Percentiles rank a stretch among this genome's conserved stretches.
These are phyloP conservation scores for Boletus hoseneyae DNA, from an alignment of 1,284 basidiomycete genomes.

Conservation along the genomic window DNA sequence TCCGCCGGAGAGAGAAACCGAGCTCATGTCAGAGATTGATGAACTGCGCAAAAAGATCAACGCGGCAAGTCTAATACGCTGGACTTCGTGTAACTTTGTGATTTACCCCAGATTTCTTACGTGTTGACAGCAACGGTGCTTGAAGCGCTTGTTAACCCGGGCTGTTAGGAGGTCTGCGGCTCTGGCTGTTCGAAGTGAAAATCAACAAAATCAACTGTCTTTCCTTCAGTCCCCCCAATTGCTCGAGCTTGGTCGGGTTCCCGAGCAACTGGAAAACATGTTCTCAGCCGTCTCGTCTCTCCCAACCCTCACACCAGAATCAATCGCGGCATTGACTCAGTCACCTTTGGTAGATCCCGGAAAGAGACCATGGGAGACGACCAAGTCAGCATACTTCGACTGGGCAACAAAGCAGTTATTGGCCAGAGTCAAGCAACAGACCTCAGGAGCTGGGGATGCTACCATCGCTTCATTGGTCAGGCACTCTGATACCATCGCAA, in stretches of 20 bases:
- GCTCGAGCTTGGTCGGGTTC: constrained; percentile 36
- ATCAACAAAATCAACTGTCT: constrained; percentile 42
- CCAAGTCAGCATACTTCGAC: constrained; percentile 59
- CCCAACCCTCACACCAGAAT: constrained; percentile 47
- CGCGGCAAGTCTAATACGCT: constrained; percentile 43
- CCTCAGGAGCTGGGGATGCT: constrained; percentile 30
- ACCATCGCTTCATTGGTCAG: constrained; percentile 28
- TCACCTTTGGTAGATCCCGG: constrained; percentile 49
- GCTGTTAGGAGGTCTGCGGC: constrained; percentile 45
- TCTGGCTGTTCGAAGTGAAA: constrained; percentile 43
- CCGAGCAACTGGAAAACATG: constrained; percentile 40
- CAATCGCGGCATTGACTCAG: constrained; percentile 39
- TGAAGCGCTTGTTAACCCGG: constrained; percentile 50
- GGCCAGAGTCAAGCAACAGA: constrained; percentile 42
- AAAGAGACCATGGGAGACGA: constrained; percentile 70
- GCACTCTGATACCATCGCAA: constrained; percentile 30
- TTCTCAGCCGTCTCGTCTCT: constrained; percentile 47
- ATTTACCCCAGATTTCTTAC: constrained; percentile 4
- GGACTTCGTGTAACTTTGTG: background rate
- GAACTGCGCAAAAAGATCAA: constrained; percentile 55
- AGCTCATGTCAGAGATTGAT: constrained; percentile 60
- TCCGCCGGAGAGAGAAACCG: constrained; percentile 50
- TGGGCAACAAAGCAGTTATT: constrained; percentile 63
- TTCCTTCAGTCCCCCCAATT: constrained; percentile 40
- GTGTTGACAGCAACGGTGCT: constrained; percentile 54